Evolutionary conservation across 73 alveolate species (phyloP).

Genomic region (Blepharisma stoltei): DNA sequence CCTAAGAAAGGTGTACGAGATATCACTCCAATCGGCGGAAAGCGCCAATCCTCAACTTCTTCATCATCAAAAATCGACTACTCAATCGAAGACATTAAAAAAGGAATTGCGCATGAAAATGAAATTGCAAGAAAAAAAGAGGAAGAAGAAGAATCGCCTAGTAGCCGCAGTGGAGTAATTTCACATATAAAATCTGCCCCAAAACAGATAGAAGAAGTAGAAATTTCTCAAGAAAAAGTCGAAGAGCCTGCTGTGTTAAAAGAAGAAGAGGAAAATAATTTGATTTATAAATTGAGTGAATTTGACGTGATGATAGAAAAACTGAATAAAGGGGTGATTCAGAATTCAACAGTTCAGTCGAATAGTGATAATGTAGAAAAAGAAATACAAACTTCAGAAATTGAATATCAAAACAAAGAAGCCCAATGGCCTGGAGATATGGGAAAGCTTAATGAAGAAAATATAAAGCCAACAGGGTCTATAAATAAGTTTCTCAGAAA

Average conservation of each 20-base stretch:
- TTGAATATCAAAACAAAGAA: not conserved
- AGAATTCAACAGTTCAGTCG: not conserved
- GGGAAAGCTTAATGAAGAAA: not conserved
- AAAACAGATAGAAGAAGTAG: not conserved
- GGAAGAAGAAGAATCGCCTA: not conserved
- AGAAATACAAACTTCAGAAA: not conserved
- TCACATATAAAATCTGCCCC: not conserved
- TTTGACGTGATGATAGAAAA: not conserved
- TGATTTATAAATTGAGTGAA: not conserved
- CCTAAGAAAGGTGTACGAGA: not conserved
- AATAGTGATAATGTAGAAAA: not conserved
- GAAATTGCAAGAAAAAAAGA: not conserved
- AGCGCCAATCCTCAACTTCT: too few relatives aligned
- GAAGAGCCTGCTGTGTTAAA: not conserved
- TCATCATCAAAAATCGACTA: not conserved
- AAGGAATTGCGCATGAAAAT: not conserved
- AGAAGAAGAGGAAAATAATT: not conserved
- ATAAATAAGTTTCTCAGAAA: conserved; percentile 3
- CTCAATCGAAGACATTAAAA: not conserved
- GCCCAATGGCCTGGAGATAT: conserved; percentile 26
- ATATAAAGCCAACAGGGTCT: not conserved
- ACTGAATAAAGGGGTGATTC: not conserved
- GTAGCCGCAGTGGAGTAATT: not conserved
- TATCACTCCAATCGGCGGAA: too few relatives aligned
- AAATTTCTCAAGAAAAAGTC: not conserved